phyloP scores from a whole-genome alignment of 2,329 filamentous ascomycete genomes.

The Kalmusia sp. region DNA sequence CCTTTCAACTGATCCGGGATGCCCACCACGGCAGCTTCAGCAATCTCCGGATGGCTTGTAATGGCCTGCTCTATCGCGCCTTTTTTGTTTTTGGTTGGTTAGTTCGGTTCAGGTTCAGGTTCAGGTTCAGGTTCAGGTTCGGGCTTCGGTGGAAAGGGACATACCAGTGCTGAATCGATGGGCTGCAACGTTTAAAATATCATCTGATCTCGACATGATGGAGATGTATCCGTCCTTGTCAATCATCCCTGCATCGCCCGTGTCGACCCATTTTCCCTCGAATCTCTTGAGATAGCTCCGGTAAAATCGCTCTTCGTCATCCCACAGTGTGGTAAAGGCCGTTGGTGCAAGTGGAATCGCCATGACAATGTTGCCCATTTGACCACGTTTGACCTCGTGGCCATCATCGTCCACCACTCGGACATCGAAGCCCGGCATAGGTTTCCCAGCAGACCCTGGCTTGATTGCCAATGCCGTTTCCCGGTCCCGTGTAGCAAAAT shows the following conservation, averaged over 20 bases:
- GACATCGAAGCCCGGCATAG: slow-evolving; percentile 91
- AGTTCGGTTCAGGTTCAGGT: too few relatives aligned
- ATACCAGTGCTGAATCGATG: slow-evolving; percentile 87
- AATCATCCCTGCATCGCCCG: slow-evolving; percentile 87
- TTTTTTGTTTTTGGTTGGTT: slow-evolving; percentile 49
- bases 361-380: slow-evolving; percentile 92
- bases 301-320: slow-evolving; percentile 86
- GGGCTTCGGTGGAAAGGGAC: slow-evolving; percentile 28
- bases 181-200: slow-evolving; percentile 95
- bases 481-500: slow-evolving; percentile 54
- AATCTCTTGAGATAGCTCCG: slow-evolving; percentile 85
- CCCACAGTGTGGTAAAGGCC: slow-evolving; percentile 84
- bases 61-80: slow-evolving; percentile 92
- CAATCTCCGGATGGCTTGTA: slow-evolving; percentile 77
- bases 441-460: slow-evolving; percentile 86
- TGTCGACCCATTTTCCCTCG: slow-evolving; percentile 83
- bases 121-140: not conserved
- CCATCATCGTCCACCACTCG: slow-evolving; percentile 83
- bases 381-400: slow-evolving; percentile 70
- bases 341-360: slow-evolving; percentile 83
- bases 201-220: slow-evolving; percentile 73
- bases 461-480: slow-evolving; percentile 68
- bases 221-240: slow-evolving; percentile 74
- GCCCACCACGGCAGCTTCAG: slow-evolving; percentile 85
- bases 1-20: slow-evolving; percentile 88